Evolutionary conservation across 768 basidiomycete genomes (phyloP).

Genomic region (Trametes sanguinea): DNA sequence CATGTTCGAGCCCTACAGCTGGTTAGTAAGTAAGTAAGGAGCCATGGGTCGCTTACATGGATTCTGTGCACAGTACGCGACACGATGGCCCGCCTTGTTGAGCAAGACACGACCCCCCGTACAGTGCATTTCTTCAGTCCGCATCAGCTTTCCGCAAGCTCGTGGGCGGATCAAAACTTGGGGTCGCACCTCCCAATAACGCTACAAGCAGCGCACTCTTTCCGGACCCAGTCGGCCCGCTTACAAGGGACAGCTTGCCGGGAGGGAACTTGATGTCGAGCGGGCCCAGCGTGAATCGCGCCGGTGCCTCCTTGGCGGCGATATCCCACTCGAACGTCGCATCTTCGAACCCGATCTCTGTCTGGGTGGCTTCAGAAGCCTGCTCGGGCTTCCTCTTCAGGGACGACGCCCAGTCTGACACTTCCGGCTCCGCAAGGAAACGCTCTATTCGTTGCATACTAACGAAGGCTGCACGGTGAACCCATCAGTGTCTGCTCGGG

Average conservation of each 20-base stretch:
- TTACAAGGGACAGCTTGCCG: constrained; percentile 59
- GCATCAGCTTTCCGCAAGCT: background rate
- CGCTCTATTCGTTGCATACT: constrained; percentile 80
- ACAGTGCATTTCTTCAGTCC: constrained; percentile 57
- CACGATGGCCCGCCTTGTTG: constrained; percentile 56
- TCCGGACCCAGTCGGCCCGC: constrained; percentile 68
- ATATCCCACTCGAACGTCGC: constrained; percentile 63
- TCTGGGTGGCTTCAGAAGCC: constrained; percentile 10
- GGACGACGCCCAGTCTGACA: constrained; percentile 76
- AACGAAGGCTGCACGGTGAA: constrained; percentile 54
- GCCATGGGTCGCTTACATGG: constrained; percentile 44
- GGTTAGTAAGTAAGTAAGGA: no score
- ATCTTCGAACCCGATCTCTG: constrained; percentile 51
- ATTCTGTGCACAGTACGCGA: constrained; percentile 71
- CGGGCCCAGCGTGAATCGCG: constrained; percentile 57
- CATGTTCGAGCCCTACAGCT: constrained; percentile 69
- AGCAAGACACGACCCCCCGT: constrained; percentile 53
- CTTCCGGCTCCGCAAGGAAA: constrained; percentile 73
- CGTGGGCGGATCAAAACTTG: background rate
- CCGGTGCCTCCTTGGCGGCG: constrained; percentile 31
- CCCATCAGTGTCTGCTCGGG: constrained; percentile 15
- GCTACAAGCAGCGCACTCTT: constrained; percentile 67
- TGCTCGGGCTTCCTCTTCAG: constrained; percentile 41
- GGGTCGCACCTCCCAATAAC: constrained; percentile 59
- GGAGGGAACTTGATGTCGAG: constrained; percentile 59